A percentile compares a stretch with the other conserved stretches of the same genome.
Evolutionary conservation across 139 green algal species (phyloP).

Genomic region (Chlamydomonas sp.): DNA sequence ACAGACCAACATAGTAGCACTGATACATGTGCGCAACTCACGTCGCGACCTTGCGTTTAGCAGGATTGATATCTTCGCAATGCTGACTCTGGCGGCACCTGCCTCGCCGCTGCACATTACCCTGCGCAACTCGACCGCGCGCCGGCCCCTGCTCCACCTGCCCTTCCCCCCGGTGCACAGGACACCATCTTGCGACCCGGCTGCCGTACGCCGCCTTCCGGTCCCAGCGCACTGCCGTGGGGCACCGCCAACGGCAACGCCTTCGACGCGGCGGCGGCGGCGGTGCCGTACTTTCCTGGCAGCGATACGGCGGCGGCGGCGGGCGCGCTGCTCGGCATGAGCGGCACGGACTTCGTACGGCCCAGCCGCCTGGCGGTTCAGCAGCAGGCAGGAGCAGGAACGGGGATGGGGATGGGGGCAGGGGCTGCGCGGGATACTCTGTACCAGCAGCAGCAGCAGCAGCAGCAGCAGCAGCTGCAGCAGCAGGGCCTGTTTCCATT

Average conservation of each 20-base stretch:
- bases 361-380: background rate
- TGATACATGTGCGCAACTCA: background rate
- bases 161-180: background rate
- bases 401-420: background rate
- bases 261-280: background rate
- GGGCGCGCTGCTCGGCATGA: conserved; percentile 24
- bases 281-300: background rate
- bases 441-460: background rate
- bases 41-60: background rate
- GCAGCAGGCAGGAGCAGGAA: background rate
- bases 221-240: background rate
- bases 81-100: background rate
- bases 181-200: conserved; percentile 4
- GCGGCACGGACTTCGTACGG: background rate
- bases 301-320: background rate
- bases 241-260: background rate
- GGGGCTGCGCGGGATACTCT: background rate
- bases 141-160: background rate
- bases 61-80: background rate
- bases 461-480: background rate
- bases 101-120: background rate
- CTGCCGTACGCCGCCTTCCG: background rate
- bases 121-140: background rate
- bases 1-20: background rate
- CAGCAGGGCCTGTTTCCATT: no score